Percentiles rank a stretch among this genome's conserved stretches.
Conservation (phyloP, 2,329 filamentous ascomycete genomes). For the Sclerotinia spermophila region DNA sequence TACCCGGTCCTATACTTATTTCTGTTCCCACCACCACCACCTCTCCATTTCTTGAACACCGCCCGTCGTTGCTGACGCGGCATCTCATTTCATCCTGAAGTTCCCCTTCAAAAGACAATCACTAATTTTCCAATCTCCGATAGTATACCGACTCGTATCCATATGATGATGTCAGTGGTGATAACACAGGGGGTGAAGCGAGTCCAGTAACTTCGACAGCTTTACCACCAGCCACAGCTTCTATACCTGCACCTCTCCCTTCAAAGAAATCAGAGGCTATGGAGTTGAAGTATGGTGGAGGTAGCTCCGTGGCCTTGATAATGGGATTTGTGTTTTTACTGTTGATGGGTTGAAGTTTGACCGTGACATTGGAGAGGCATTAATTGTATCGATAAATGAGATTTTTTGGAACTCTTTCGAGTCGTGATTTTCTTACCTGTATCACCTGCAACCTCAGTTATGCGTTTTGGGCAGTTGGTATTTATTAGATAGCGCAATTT, state of each 20-base stretch:
- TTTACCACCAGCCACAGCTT: not conserved
- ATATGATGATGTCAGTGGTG: constrained; percentile 22
- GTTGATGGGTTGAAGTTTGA: not conserved
- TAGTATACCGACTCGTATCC: constrained; percentile 25
- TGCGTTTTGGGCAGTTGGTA: not conserved
- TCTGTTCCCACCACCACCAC: not conserved
- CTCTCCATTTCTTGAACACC: not conserved
- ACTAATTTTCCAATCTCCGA: not conserved
- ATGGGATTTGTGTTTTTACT: constrained; percentile 12
- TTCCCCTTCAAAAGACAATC: no score
- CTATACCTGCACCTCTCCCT: not conserved
- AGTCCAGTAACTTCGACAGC: not conserved
- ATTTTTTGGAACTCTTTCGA: not conserved
- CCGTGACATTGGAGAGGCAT: no score
- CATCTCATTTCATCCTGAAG: not conserved
- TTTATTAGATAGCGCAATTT: not conserved
- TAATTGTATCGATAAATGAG: not conserved
- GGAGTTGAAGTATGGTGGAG: constrained; percentile 6
- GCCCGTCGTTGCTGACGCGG: not conserved
- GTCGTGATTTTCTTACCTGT: not conserved
- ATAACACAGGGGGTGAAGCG: constrained; percentile 21
- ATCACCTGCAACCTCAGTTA: not conserved
- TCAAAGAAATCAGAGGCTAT: constrained; percentile 7
- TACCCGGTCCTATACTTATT: not conserved
- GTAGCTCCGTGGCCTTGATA: constrained; percentile 8